Base-by-base conservation (phyloP, 2,329 filamentous ascomycete genomes). In the Penicillium paneum region DNA sequence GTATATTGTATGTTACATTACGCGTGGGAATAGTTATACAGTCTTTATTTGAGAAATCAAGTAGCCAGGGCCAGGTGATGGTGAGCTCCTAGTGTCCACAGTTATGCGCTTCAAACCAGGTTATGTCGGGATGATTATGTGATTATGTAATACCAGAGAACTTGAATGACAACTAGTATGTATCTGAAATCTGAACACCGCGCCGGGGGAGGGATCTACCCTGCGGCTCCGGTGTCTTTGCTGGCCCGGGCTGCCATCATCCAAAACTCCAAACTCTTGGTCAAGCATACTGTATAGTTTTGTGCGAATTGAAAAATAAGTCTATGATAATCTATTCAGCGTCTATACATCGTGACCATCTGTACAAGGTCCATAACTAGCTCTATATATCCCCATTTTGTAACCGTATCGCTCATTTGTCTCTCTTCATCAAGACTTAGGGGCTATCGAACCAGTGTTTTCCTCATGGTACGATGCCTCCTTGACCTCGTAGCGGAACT, bases 401-500 rank as follows among this genome's bases (percentile, higher is more conserved):
- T 39, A 44, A 49, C 17, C 5, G 13, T 29, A 39, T 38, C 19
- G 13, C 39, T 44, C 13, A 28, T 32, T 17, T 39, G 39, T 12
- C 10, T n/a, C 11, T 43, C 46, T 32, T 39, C 45, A 19, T 32
- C 40, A 35, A 28, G 36, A 8, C 6, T 8, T 35, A 35, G 35
- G 11, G 3, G 29, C 5, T 32, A 8, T n/a, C n/a, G 43, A 29
- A 31, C 17, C 19, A 13, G 32, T 43, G 55, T 62, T 56, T 56
- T 64, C 62, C 4, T 59, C 54, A 40, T 63, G 61, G 40, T 59
- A 50, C 39, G 57, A 31, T 24, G 47, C 45, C 36, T 69, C 63
- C 56, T 68, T 68, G 7, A 70, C 60, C 13, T 67, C 63, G 17
- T 58, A 57, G 5, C 70, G 66, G 65, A 74, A 74, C 34, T 64